A percentile compares a stretch with the other conserved stretches of the same genome.
Conservation (phyloP, 106 monocot genomes). For the Phalaenopsis aphrodite region DNA sequence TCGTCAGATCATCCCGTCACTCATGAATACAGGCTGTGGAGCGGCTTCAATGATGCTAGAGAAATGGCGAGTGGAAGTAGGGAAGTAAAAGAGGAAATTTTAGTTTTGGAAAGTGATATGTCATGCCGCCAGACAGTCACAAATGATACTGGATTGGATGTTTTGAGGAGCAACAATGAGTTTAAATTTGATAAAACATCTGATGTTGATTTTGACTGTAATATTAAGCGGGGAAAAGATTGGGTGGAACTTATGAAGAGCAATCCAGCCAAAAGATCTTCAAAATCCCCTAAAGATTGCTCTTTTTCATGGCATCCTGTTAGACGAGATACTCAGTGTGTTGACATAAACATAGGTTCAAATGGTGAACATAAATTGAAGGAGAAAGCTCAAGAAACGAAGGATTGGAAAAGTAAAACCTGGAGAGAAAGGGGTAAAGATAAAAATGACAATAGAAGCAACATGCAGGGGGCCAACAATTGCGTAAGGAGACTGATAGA, state of each 20-base stretch:
- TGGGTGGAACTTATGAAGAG: constrained; percentile 42
- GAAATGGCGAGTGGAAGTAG: constrained; percentile 33
- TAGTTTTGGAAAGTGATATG: not conserved
- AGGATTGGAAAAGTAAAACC: constrained; percentile 46
- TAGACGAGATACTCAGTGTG: constrained; percentile 15
- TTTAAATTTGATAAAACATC: constrained; percentile 13
- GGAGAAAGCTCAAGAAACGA: constrained; percentile 53
- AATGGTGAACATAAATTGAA: constrained; percentile 45
- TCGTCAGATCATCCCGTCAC: constrained; percentile 20
- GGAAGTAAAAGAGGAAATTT: constrained; percentile 36
- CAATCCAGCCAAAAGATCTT: constrained; percentile 30
- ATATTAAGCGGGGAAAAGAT: constrained; percentile 11
- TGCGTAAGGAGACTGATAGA: constrained; percentile 26
- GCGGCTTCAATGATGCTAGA: constrained; percentile 34
- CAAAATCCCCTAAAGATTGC: constrained; percentile 19
- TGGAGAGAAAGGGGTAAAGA: constrained; percentile 47
- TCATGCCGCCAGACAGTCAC: not conserved
- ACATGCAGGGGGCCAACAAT: constrained; percentile 16
- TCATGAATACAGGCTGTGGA: constrained; percentile 26
- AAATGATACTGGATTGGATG: constrained; percentile 14
- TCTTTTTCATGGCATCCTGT: constrained; percentile 29
- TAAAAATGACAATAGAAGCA: constrained; percentile 31
- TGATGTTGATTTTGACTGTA: constrained; percentile 11
- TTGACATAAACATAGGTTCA: constrained; percentile 38
- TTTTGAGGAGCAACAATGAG: constrained; percentile 23